phyloP scores from a whole-genome alignment of 2,329 filamentous ascomycete genomes.

The Hypoxylon sp. region DNA sequence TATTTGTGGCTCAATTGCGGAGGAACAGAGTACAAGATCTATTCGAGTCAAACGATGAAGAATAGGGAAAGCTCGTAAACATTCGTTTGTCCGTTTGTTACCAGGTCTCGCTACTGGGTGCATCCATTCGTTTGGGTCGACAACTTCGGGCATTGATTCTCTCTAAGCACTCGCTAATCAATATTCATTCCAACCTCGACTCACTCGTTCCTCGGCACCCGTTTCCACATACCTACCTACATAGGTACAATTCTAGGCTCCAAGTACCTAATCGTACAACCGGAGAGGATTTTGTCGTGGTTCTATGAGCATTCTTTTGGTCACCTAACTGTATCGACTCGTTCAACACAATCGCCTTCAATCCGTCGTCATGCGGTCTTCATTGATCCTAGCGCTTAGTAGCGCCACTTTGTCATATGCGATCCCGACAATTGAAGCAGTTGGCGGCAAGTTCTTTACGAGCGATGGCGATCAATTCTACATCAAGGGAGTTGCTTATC shows the following conservation, averaged over 20 bases:
- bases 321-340: constrained; percentile 5
- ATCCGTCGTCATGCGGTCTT: constrained; percentile 58
- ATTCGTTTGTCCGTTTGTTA: constrained; percentile 38
- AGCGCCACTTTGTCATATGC: constrained; percentile 57
- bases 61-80: constrained; percentile 26
- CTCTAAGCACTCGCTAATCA: constrained; percentile 29
- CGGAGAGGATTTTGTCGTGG: background rate
- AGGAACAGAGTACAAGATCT: constrained; percentile 30
- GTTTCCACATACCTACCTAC: constrained; percentile 7
- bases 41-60: constrained; percentile 29
- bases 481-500: constrained; percentile 87
- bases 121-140: constrained; percentile 43
- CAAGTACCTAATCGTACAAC: constrained; percentile 6
- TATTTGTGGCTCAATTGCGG: constrained; percentile 27
- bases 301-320: constrained; percentile 2
- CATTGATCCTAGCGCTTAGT: constrained; percentile 55
- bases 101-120: constrained; percentile 17
- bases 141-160: constrained; percentile 21
- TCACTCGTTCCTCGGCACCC: constrained; percentile 34
- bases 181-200: constrained; percentile 31
- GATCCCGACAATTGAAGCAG: constrained; percentile 66
- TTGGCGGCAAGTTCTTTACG: constrained; percentile 89
- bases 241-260: constrained; percentile 9
- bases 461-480: constrained; percentile 86
- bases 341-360: constrained; percentile 24